Conservation (phyloP, 1,139 yeast genomes). For the Lodderomyces beijingensis region DNA sequence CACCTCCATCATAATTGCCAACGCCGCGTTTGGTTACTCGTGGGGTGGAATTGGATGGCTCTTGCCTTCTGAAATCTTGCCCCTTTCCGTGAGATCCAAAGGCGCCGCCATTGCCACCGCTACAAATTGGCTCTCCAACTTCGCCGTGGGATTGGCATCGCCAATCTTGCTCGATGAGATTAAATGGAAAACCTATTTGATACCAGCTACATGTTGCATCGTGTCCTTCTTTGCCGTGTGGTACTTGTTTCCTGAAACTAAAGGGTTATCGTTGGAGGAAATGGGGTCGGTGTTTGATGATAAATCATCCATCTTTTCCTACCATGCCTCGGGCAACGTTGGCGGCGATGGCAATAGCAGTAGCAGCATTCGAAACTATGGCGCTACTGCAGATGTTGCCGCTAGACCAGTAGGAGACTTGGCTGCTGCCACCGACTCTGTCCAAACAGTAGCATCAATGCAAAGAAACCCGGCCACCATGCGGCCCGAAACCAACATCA, state of each 20-base stretch:
- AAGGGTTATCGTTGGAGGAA: constrained; percentile 51
- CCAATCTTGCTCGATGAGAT: constrained; percentile 77
- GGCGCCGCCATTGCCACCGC: constrained; percentile 92
- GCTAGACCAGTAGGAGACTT: constrained; percentile 19
- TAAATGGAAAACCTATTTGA: constrained; percentile 74
- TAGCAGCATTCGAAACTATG: constrained; percentile 15
- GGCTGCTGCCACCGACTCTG: constrained; percentile 13
- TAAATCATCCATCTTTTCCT: constrained; percentile 40
- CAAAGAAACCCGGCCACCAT: constrained; percentile 36
- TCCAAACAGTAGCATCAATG: constrained; percentile 34
- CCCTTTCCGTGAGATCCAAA: constrained; percentile 81
- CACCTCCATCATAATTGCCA: constrained; percentile 67
- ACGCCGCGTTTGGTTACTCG: constrained; percentile 80
- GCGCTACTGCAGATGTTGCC: constrained; percentile 19
- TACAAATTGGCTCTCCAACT: constrained; percentile 92
- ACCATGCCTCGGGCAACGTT: constrained; percentile 30
- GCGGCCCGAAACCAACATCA: constrained; percentile 20
- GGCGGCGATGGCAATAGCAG: constrained; percentile 3
- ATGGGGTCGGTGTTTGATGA: constrained; percentile 53
- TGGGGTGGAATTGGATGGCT: constrained; percentile 98
- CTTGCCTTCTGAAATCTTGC: constrained; percentile 77
- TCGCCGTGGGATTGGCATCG: constrained; percentile 86
- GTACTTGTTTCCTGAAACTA: constrained; percentile 50
- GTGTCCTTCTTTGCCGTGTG: constrained; percentile 58
- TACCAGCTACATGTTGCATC: constrained; percentile 76